A percentile compares a stretch with the other conserved stretches of the same genome.
Evolutionary conservation across 129 eudicot genomes (phyloP).

Genomic region (Flaveria sonorensis): DNA sequence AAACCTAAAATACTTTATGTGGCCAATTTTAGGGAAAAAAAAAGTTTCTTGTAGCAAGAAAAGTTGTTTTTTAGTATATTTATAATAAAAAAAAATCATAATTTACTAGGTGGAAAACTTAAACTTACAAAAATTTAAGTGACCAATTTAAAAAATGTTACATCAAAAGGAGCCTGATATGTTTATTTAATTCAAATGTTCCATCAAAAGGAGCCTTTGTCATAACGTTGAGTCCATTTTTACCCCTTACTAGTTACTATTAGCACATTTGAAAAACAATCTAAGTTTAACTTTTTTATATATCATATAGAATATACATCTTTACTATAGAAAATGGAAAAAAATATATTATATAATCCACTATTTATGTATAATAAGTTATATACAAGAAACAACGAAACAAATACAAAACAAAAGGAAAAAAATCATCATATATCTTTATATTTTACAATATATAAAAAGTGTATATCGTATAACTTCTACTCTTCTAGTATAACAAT

Average conservation of each 20-base stretch:
- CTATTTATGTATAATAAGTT: background rate
- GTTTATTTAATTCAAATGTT: background rate
- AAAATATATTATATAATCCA: background rate
- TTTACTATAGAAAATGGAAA: too few relatives aligned
- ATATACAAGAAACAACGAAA: background rate
- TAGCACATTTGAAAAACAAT: background rate
- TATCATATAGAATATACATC: too few relatives aligned
- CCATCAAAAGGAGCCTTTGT: conserved; percentile 9
- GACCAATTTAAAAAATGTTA: background rate
- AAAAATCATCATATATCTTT: background rate
- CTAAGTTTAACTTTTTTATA: too few relatives aligned
- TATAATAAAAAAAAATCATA: too few relatives aligned
- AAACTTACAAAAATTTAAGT: too few relatives aligned
- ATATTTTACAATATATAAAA: background rate
- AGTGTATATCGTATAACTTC: conserved; percentile 23
- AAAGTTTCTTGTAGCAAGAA: too few relatives aligned
- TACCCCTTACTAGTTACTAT: background rate
- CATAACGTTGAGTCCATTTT: background rate
- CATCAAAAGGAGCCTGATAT: background rate
- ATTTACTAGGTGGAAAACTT: too few relatives aligned
- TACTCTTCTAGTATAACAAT: background rate
- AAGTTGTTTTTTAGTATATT: too few relatives aligned
- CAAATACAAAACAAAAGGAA: background rate
- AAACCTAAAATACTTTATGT: too few relatives aligned
- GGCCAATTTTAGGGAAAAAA: too few relatives aligned